These are phyloP conservation scores for Phytomonas sp. DNA, from an alignment of 208 protist species.

Conservation along the genomic window DNA sequence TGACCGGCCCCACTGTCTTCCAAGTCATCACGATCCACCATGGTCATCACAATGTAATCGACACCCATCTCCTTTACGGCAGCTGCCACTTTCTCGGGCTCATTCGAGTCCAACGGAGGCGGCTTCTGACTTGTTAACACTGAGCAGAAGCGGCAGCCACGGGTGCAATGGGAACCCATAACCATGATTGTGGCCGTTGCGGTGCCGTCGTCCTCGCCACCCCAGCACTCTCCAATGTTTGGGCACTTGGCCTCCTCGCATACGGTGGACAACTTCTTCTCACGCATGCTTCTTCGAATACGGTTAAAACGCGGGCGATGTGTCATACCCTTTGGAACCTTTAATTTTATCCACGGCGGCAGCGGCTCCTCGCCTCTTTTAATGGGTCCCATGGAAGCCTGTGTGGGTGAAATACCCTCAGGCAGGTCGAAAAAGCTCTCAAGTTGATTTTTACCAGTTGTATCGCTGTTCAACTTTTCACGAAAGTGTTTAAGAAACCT, in stretches of 20 bases:
- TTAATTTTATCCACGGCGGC: constrained; percentile 90
- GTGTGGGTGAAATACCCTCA: constrained; percentile 43
- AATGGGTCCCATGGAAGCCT: constrained; percentile 66
- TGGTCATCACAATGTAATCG: constrained; percentile 98
- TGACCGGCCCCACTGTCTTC: constrained; percentile 91
- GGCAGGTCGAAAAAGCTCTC: constrained; percentile 76
- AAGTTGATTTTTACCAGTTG: constrained; percentile 60
- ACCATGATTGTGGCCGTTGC: constrained; percentile 98
- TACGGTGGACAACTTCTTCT: constrained; percentile 85
- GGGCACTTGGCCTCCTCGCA: constrained; percentile 96
- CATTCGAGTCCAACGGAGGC: constrained; percentile 91
- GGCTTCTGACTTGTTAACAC: constrained; percentile 93
- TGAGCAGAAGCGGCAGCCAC: constrained; percentile 97
- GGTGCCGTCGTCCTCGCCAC: constrained; percentile 70
- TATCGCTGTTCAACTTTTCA: constrained; percentile 46
- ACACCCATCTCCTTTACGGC: constrained; percentile 95
- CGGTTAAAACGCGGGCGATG: constrained; percentile 76
- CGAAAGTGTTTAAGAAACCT: constrained; percentile 78
- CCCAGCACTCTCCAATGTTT: constrained; percentile 98
- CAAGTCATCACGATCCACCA: constrained; percentile 96
- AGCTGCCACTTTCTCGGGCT: constrained; percentile 91
- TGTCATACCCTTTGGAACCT: constrained; percentile 73
- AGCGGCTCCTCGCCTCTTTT: constrained; percentile 78
- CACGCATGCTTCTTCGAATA: constrained; percentile 71
- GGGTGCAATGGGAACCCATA: constrained; percentile 97